phyloP scores from a whole-genome alignment of 441 rosid species.

The Euphorbia corollata region DNA sequence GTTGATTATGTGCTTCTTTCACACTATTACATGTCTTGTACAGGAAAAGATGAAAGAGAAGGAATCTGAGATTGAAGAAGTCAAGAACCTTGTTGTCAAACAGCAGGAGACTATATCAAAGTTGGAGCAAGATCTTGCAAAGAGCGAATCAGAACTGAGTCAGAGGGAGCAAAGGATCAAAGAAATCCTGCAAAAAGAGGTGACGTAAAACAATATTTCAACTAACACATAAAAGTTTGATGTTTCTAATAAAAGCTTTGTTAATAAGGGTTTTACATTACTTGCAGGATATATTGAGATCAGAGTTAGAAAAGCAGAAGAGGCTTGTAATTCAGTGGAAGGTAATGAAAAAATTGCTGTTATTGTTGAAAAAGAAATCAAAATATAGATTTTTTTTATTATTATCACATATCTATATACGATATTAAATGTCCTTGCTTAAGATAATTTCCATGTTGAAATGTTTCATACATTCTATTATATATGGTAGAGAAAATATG shows the following conservation, averaged over 20 bases:
- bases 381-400: neutral
- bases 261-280: slow-evolving; percentile 12
- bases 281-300: slow-evolving; percentile 45
- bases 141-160: slow-evolving; percentile 49
- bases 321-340: slow-evolving; percentile 32
- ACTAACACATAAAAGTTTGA: neutral
- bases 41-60: slow-evolving; percentile 65
- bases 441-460: neutral
- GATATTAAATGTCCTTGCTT: neutral
- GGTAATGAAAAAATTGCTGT: slow-evolving; percentile 30
- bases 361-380: neutral
- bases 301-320: slow-evolving; percentile 54
- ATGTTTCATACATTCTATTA: slow-evolving; percentile 10
- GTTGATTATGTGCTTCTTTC: slow-evolving; percentile 10
- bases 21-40: slow-evolving; percentile 10
- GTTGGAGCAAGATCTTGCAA: slow-evolving; percentile 69
- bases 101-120: slow-evolving; percentile 53
- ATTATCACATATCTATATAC: neutral
- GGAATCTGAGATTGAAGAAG: slow-evolving; percentile 58
- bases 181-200: slow-evolving; percentile 63
- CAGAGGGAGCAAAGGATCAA: slow-evolving; percentile 61
- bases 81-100: slow-evolving; percentile 37
- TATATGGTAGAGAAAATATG: slow-evolving; percentile 37
- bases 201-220: slow-evolving; percentile 17
- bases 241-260: neutral